Percentiles rank a stretch among this genome's conserved stretches.
Conservation (phyloP, 2,329 filamentous ascomycete genomes). For the Colletotrichum orchidophilum region DNA sequence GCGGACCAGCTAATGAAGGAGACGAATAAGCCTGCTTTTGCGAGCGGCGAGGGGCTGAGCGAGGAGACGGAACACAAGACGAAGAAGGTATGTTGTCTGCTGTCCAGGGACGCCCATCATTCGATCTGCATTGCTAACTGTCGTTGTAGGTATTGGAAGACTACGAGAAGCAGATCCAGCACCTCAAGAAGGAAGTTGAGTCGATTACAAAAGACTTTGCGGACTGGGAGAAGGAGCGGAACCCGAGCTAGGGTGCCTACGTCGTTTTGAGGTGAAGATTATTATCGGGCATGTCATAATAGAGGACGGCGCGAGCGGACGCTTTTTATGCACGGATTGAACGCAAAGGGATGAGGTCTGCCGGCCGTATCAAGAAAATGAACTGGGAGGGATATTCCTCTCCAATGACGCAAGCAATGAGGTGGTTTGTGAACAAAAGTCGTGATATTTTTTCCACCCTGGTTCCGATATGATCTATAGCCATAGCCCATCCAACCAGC, state of each 20-base stretch:
- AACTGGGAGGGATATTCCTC: background rate
- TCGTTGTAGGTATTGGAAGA: constrained; percentile 74
- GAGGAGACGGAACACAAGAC: constrained; percentile 77
- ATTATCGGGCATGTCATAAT: background rate
- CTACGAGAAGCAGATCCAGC: constrained; percentile 81
- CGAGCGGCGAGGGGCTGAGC: constrained; percentile 67
- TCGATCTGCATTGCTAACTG: constrained; percentile 27
- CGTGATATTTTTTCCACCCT: constrained; percentile 9
- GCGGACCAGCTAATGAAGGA: constrained; percentile 78
- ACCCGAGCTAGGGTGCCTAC: constrained; percentile 38
- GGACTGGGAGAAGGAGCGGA: constrained; percentile 63
- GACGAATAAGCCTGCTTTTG: constrained; percentile 72
- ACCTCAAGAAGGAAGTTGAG: constrained; percentile 78
- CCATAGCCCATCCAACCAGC: constrained; percentile 17
- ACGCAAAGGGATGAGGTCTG: background rate
- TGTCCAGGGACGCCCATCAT: background rate
- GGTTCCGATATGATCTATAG: constrained; percentile 12
- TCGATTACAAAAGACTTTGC: constrained; percentile 67
- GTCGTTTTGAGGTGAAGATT: background rate
- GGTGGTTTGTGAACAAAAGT: constrained; percentile 3
- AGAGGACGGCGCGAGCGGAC: constrained; percentile 15
- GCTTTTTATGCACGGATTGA: background rate
- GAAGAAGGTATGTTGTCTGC: constrained; percentile 70
- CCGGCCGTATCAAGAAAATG: background rate
- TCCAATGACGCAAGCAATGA: background rate